A percentile compares a stretch with the other conserved stretches of the same genome.
Evolutionary conservation across 176 grass and related monocot species (phyloP).

Genomic region (Elymus sibiricus): DNA sequence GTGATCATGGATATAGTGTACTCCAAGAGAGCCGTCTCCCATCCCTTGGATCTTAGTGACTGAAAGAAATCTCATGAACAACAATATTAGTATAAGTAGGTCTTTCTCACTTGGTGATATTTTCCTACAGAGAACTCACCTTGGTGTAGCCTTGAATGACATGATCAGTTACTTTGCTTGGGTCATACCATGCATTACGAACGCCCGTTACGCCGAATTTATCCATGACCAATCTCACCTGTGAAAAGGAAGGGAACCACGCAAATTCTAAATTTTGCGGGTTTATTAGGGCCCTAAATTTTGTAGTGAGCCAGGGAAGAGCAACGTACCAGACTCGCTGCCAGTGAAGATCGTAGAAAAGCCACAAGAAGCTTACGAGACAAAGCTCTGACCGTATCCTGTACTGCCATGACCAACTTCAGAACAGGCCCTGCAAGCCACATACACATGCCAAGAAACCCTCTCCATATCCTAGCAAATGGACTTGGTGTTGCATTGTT

Average conservation of each 20-base stretch:
- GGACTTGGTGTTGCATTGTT: conserved; percentile 16
- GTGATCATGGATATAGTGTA: conserved; percentile 70
- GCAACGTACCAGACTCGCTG: conserved; percentile 49
- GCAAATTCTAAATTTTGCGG: too few relatives aligned
- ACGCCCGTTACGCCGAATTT: conserved; percentile 71
- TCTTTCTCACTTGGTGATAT: neutral
- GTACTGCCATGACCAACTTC: conserved; percentile 34
- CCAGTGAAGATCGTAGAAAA: conserved; percentile 63
- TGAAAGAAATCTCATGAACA: conserved; percentile 18
- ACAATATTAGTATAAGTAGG: neutral
- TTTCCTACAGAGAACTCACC: conserved; percentile 37
- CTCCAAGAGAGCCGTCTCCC: conserved; percentile 90
- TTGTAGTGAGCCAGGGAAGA: neutral
- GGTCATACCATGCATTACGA: conserved; percentile 80
- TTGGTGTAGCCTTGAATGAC: conserved; percentile 86
- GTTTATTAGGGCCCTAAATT: too few relatives aligned
- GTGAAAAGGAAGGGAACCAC: neutral
- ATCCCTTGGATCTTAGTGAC: conserved; percentile 76
- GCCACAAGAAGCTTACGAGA: conserved; percentile 50
- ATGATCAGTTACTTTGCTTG: conserved; percentile 81
- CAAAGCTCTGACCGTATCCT: conserved; percentile 35
- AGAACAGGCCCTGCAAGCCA: conserved; percentile 27
- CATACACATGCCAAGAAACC: conserved; percentile 46
- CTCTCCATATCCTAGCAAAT: conserved; percentile 47
- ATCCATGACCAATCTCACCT: conserved; percentile 84